Base-by-base conservation (phyloP, 2,329 filamentous ascomycete species). In the Magnaporthiopsis rhizophila region DNA sequence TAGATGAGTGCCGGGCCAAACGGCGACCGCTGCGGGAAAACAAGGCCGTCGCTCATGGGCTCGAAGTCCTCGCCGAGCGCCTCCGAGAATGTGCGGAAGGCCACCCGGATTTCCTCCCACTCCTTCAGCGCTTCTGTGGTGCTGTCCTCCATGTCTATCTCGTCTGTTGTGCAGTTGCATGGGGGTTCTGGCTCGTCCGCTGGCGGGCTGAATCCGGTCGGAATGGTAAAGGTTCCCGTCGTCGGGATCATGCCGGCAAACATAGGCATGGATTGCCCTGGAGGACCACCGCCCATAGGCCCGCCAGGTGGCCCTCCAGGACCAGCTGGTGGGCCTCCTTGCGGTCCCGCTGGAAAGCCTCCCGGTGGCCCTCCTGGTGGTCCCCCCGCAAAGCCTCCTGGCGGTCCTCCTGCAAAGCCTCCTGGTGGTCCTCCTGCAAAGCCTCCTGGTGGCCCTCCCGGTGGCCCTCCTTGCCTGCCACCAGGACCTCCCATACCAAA, bases 1-100 rank as follows among this genome's bases (percentile, higher is more conserved):
- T 96, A 97, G 68, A 92, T 87, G 8, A 92, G 78, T 0, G 91
- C 89, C 2, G 86, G 84, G 0, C 95, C 94, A 71, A 97, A 99
- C 0, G 94, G 92, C 1, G 92, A 88, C 67, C 84, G 74, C 61
- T 86, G 81, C 63, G 86, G 76, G 65, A 82, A 80, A 57, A 78
- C 81, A 64, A 87, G 85, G 66, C 95, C 91, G 2, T 87, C 78
- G 2, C 85, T 83, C 26, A 98, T 77, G 1, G 91, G 88, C 66
- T 89, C 84, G 74, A 96, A 98, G 58, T 90, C 86, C 6, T 87
- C 81, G 0, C 90, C 90, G 11, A 96, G 84, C 58, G 85, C 83
- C 6, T 79, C 77, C 58, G 83, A 80, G 65, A 97, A 86, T 1
- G 85, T 74, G 50, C 87, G 81, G 67, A 97, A 91, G 0, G 91